Conservation (phyloP, 352 stramenopile genomes). For the Pythium chondricola region DNA sequence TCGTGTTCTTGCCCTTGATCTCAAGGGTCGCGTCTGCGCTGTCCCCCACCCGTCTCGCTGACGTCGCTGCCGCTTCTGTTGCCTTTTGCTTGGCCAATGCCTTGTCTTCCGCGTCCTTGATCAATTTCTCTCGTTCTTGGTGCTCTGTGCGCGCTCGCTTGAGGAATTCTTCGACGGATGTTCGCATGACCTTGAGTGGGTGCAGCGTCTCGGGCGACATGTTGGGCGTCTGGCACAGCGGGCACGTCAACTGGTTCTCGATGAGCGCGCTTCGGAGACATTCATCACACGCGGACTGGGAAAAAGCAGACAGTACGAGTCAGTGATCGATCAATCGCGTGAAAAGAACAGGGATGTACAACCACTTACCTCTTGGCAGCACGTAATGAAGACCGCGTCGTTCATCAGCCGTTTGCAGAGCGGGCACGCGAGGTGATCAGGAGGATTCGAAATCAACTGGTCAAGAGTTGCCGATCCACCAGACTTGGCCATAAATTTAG, state of each 20-base stretch:
- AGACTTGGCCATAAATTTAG: constrained; percentile 88
- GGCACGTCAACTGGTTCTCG: constrained; percentile 74
- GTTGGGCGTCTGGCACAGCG: constrained; percentile 68
- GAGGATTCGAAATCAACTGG: constrained; percentile 87
- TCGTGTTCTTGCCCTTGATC: constrained; percentile 80
- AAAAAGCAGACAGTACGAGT: not conserved
- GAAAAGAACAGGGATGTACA: constrained; percentile 5
- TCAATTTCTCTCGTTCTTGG: constrained; percentile 77
- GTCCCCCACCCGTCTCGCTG: constrained; percentile 47
- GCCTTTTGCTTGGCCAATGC: constrained; percentile 75
- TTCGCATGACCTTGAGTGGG: constrained; percentile 76
- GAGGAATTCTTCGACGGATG: constrained; percentile 82
- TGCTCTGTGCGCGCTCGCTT: constrained; percentile 69
- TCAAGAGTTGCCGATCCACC: constrained; percentile 86
- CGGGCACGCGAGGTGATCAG: constrained; percentile 84
- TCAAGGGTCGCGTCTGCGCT: constrained; percentile 79
- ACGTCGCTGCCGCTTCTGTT: constrained; percentile 43
- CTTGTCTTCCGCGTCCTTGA: constrained; percentile 82
- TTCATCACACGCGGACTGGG: constrained; percentile 75
- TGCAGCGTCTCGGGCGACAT: constrained; percentile 84
- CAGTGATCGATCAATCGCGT: not conserved
- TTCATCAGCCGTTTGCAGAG: constrained; percentile 86
- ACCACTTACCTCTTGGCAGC: constrained; percentile 79
- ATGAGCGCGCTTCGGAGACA: constrained; percentile 76
- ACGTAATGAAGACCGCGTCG: constrained; percentile 83